These are phyloP conservation scores for Xenoacremonium recifei DNA, from an alignment of 2,329 filamentous ascomycete species.

Conservation along the genomic window DNA sequence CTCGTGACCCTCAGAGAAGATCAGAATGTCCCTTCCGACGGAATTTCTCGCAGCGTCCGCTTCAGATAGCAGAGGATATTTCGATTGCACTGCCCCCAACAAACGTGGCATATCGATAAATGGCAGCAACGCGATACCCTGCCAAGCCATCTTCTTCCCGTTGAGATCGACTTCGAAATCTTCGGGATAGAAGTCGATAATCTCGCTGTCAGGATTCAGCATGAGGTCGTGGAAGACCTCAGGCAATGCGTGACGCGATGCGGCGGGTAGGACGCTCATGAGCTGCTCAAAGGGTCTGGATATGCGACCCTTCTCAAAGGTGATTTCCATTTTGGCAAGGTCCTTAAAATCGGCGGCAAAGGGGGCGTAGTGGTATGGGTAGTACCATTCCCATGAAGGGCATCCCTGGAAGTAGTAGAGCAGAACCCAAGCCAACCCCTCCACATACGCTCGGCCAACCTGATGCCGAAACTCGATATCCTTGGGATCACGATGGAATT, in stretches of 20 bases:
- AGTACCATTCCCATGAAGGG: slow-evolving; percentile 99
- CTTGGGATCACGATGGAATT: slow-evolving; percentile 80
- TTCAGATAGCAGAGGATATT: slow-evolving; percentile 74
- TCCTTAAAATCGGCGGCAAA: slow-evolving; percentile 94
- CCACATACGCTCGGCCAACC: slow-evolving; percentile 88
- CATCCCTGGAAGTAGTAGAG: slow-evolving; percentile 98
- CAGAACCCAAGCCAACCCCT: slow-evolving; percentile 93
- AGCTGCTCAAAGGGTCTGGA: slow-evolving; percentile 95
- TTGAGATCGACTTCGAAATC: slow-evolving; percentile 93
- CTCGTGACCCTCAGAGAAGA: slow-evolving; percentile 80
- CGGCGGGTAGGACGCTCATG: slow-evolving; percentile 95
- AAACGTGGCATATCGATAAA: slow-evolving; percentile 94
- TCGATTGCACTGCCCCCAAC: slow-evolving; percentile 76
- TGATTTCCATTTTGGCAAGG: slow-evolving; percentile 73
- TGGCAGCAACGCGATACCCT: slow-evolving; percentile 87
- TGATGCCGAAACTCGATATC: slow-evolving; percentile 85
- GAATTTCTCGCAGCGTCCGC: slow-evolving; percentile 79
- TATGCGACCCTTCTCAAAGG: slow-evolving; percentile 79
- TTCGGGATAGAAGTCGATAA: slow-evolving; percentile 96
- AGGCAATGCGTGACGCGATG: slow-evolving; percentile 88
- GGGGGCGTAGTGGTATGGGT: slow-evolving; percentile 96
- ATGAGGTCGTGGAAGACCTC: slow-evolving; percentile 87
- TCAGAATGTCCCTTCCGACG: slow-evolving; percentile 74
- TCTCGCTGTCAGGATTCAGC: slow-evolving; percentile 82
- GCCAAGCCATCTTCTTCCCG: slow-evolving; percentile 98